Evolutionary conservation across 768 basidiomycete genomes (phyloP).

Genomic region (Suillus tomentosus): DNA sequence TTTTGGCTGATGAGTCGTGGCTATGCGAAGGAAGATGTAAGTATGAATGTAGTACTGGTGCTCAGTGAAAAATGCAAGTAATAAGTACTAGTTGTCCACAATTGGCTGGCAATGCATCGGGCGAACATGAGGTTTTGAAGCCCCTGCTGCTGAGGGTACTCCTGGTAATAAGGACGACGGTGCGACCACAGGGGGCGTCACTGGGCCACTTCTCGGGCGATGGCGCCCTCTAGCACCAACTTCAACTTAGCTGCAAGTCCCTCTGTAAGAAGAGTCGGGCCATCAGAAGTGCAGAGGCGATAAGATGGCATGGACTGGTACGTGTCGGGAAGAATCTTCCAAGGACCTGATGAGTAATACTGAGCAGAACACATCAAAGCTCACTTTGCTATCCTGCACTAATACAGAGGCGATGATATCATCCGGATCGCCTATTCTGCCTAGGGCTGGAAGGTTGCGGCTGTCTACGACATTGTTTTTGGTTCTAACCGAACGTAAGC

Average conservation of each 20-base stretch:
- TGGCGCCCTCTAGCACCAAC: conserved; percentile 37
- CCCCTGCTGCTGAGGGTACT: not conserved
- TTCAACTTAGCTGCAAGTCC: conserved; percentile 58
- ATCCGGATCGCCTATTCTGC: conserved; percentile 79
- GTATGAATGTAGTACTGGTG: not conserved
- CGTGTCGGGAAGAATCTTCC: conserved; percentile 66
- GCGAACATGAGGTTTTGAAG: not conserved
- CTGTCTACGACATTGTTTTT: conserved; percentile 46
- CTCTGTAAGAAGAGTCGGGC: conserved; percentile 66
- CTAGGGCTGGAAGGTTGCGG: conserved; percentile 73
- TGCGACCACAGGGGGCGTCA: not conserved
- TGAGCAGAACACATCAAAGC: conserved; percentile 13
- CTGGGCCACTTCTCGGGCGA: conserved; percentile 31
- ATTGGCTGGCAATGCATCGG: not conserved
- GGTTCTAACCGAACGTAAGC: not conserved
- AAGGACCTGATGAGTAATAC: conserved; percentile 1
- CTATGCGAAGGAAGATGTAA: not conserved
- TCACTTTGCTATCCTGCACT: conserved; percentile 67
- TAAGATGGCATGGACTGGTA: conserved; percentile 87
- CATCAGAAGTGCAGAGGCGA: conserved; percentile 76
- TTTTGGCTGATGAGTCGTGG: too few relatives aligned
- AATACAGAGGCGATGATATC: conserved; percentile 80
- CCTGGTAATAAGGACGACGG: not conserved
- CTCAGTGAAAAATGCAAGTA: not conserved
- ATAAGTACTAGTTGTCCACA: not conserved